Evolutionary conservation across 345 rosid species (phyloP).

Genomic region (Populus pruinosa): DNA sequence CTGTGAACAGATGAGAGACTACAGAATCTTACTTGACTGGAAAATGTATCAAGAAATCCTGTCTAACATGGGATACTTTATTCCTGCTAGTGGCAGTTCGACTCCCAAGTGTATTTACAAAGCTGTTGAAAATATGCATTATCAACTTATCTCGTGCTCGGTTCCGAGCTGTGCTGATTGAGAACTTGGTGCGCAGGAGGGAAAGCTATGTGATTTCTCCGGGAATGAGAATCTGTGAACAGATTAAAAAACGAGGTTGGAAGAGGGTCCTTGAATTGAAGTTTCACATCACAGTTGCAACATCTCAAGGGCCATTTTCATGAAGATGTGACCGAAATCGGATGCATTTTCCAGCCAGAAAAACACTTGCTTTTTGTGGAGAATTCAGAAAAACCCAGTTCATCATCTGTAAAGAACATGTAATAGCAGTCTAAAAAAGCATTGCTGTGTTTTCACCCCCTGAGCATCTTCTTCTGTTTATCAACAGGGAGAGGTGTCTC

Average conservation of each 20-base stretch:
- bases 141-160: neutral
- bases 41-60: too few species aligned
- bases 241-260: neutral
- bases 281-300: neutral
- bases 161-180: neutral
- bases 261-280: neutral
- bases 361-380: too few species aligned
- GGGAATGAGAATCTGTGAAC: neutral
- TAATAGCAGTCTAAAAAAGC: neutral
- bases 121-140: neutral
- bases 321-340: neutral
- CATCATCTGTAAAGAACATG: neutral
- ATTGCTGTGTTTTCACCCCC: neutral
- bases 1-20: too few species aligned
- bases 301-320: neutral
- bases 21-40: too few species aligned
- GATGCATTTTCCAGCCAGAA: too few species aligned
- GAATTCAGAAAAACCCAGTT: neutral
- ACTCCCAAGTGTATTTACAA: too few species aligned
- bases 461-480: neutral
- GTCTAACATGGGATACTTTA: too few species aligned
- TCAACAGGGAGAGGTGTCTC: neutral
- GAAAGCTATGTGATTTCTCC: neutral
- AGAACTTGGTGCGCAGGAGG: neutral
- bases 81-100: too few species aligned